A percentile compares a stretch with the other conserved stretches of the same genome.
Conservation (phyloP, 2,329 filamentous ascomycete species). For the Penicillium freii region DNA sequence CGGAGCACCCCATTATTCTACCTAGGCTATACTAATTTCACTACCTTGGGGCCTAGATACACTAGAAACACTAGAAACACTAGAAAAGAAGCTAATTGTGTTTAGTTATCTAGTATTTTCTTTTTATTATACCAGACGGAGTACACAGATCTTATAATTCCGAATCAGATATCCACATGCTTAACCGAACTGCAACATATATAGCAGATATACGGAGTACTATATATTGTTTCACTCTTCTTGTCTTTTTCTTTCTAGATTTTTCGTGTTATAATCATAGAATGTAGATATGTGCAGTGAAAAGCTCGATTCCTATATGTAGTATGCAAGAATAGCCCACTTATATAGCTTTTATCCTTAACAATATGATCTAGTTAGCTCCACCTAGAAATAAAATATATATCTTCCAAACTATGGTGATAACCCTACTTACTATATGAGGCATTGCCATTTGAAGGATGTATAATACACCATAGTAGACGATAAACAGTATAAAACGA, state of each 20-base stretch:
- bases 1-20: background rate
- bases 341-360: background rate
- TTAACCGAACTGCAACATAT: no score
- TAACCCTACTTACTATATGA: background rate
- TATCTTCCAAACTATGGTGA: no score
- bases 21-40: background rate
- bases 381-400: background rate
- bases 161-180: background rate
- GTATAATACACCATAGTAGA: no score
- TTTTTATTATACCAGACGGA: background rate
- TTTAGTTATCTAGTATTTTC: no score
- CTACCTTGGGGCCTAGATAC: background rate
- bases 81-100: background rate
- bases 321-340: background rate
- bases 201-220: background rate
- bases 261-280: no score
- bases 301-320: background rate
- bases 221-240: background rate
- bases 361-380: background rate
- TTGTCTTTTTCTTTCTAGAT: background rate
- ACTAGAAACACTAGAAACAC: background rate
- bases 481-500: no score
- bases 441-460: no score
- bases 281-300: no score
- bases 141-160: background rate